A percentile compares a stretch with the other conserved stretches of the same genome.
These are phyloP conservation scores for Sclerotinia minor DNA, from an alignment of 2,329 filamentous ascomycete genomes.

Conservation along the genomic window DNA sequence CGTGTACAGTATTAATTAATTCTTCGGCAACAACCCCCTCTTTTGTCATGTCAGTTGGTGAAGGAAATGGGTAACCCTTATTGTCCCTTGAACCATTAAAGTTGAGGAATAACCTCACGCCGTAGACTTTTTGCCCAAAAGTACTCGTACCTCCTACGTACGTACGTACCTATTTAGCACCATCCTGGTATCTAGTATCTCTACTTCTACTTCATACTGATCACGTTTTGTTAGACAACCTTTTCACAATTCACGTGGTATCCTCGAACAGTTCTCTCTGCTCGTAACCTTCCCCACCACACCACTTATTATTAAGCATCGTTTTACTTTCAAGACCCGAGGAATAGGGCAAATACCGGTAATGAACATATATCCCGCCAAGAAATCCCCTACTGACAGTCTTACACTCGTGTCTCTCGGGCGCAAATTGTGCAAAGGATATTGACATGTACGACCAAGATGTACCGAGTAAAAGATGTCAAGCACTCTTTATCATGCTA, in stretches of 20 bases:
- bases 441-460: neutral
- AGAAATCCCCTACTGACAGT: neutral
- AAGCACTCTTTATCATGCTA: neutral
- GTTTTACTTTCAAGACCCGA: neutral
- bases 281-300: neutral
- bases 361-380: neutral
- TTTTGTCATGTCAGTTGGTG: neutral
- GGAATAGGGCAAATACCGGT: neutral
- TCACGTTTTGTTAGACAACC: too few relatives aligned
- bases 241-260: too few relatives aligned
- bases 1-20: neutral
- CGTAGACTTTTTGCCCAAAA: too few relatives aligned
- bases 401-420: neutral
- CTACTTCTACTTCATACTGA: too few relatives aligned
- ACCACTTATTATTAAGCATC: neutral
- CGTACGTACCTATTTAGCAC: too few relatives aligned
- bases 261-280: too few relatives aligned
- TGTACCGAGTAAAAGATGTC: neutral
- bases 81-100: too few relatives aligned
- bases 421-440: conserved; percentile 1
- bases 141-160: too few relatives aligned
- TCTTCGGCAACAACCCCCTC: neutral
- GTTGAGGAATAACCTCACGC: too few relatives aligned
- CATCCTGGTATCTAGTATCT: too few relatives aligned
- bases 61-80: neutral